These are phyloP conservation scores for Cercospora beticola DNA, from an alignment of 2,329 filamentous ascomycete species.

Conservation along the genomic window DNA sequence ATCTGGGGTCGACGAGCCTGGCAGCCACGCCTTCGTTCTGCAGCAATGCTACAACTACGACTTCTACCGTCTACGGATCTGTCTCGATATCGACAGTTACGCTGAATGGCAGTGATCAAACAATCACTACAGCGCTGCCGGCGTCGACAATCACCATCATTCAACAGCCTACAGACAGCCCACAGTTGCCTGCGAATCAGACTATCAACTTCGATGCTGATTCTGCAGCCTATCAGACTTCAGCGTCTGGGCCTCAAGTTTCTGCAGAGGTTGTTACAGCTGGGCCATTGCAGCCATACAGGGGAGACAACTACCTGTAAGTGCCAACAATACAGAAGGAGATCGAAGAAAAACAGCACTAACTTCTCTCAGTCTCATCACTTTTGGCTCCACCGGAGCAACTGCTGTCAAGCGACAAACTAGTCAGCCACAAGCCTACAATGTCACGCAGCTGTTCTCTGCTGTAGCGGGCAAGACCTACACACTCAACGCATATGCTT, in stretches of 20 bases:
- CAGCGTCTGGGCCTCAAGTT: slow-evolving; percentile 3
- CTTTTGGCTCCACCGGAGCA: neutral
- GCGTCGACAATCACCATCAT: slow-evolving; percentile 8
- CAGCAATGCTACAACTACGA: slow-evolving; percentile 3
- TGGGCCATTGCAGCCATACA: slow-evolving; percentile 8
- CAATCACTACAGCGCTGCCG: neutral
- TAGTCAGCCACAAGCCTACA: slow-evolving; percentile 2
- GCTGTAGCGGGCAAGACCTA: slow-evolving; percentile 2
- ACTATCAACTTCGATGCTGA: slow-evolving; percentile 7
- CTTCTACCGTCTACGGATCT: neutral
- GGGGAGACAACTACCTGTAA: slow-evolving; percentile 13
- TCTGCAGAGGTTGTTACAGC: slow-evolving; percentile 1
- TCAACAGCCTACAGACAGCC: neutral
- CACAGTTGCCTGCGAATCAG: neutral
- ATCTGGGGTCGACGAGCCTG: slow-evolving; percentile 2
- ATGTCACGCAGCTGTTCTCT: slow-evolving; percentile 17
- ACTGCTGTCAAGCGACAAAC: neutral
- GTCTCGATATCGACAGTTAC: neutral
- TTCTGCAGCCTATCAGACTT: neutral
- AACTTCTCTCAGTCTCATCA: slow-evolving; percentile 8
- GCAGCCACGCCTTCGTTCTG: slow-evolving; percentile 1
- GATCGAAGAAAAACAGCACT: neutral
- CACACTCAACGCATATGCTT: slow-evolving; percentile 14
- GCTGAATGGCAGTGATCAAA: neutral
- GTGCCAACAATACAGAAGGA: neutral